Conservation (phyloP, 257 asterid genomes). For the Euphrasia confusa region DNA sequence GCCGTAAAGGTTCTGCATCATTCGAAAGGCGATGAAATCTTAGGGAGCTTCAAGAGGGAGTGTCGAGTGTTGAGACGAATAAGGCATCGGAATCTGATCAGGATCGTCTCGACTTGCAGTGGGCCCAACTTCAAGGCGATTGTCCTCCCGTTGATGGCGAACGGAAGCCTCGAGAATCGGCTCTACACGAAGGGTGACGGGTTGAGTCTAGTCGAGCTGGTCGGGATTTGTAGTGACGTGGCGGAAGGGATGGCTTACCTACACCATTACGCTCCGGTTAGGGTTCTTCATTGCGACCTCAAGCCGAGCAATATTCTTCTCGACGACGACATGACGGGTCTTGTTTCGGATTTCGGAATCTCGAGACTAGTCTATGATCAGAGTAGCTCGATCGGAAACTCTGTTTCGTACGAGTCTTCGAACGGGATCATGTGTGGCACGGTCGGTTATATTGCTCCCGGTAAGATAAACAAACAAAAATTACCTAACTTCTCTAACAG, state of each 20-base stretch:
- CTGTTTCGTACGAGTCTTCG: constrained; percentile 56
- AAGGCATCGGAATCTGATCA: constrained; percentile 62
- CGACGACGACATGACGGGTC: constrained; percentile 61
- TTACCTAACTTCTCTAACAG: too few species aligned
- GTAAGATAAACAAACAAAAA: constrained; percentile 22
- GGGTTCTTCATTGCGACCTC: constrained; percentile 74
- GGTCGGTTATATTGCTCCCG: constrained; percentile 87
- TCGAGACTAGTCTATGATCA: constrained; percentile 48
- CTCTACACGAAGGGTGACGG: constrained; percentile 40
- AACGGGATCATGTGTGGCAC: constrained; percentile 74
- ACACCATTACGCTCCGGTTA: constrained; percentile 68
- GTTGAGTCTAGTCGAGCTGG: constrained; percentile 41
- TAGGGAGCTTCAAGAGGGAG: constrained; percentile 67
- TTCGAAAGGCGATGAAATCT: constrained; percentile 27
- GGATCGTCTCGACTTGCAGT: constrained; percentile 68
- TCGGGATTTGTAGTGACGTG: constrained; percentile 66
- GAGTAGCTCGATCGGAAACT: constrained; percentile 26
- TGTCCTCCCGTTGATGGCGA: constrained; percentile 74
- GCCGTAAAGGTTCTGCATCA: constrained; percentile 63
- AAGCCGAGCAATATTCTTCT: constrained; percentile 87
- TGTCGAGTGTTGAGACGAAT: constrained; percentile 66
- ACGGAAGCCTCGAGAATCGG: constrained; percentile 74
- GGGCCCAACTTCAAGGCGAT: constrained; percentile 77
- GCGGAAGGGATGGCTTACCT: constrained; percentile 78
- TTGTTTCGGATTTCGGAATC: constrained; percentile 77